A percentile compares a stretch with the other conserved stretches of the same genome.
These are phyloP conservation scores for Dalbergia oliveri DNA, from an alignment of 306 rosid genomes.

Conservation along the genomic window DNA sequence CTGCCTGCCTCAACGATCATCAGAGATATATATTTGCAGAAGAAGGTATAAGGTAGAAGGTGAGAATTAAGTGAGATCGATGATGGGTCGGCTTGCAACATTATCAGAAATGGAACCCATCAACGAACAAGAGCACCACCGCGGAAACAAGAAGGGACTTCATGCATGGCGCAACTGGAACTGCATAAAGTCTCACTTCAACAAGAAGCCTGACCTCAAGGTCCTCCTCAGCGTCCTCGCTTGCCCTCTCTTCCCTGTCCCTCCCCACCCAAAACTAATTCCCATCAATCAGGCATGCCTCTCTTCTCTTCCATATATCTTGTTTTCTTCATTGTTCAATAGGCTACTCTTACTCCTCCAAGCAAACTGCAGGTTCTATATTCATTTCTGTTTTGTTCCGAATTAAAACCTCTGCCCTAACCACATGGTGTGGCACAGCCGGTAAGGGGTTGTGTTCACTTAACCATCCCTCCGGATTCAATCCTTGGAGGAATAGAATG, in stretches of 20 bases:
- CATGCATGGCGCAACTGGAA: slow-evolving; percentile 80
- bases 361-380: too few relatives aligned
- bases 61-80: background rate
- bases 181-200: slow-evolving; percentile 77
- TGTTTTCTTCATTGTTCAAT: too few relatives aligned
- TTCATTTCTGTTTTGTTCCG: too few relatives aligned
- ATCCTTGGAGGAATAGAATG: too few relatives aligned
- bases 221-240: slow-evolving; percentile 85
- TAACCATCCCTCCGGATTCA: too few relatives aligned
- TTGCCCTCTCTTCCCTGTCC: slow-evolving; percentile 84
- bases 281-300: slow-evolving; percentile 52
- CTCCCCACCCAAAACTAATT: slow-evolving; percentile 45
- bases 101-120: slow-evolving; percentile 75
- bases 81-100: slow-evolving; percentile 72
- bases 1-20: too few relatives aligned
- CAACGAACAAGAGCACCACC: slow-evolving; percentile 52
- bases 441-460: too few relatives aligned
- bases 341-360: background rate
- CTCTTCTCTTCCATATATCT: background rate
- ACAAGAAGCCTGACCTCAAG: slow-evolving; percentile 73
- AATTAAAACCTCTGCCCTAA: too few relatives aligned
- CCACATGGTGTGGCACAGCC: too few relatives aligned
- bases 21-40: background rate
- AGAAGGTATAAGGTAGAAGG: background rate
- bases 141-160: slow-evolving; percentile 16